Base-by-base conservation (phyloP, 2,329 filamentous ascomycete species). In the Huntiella decipiens region DNA sequence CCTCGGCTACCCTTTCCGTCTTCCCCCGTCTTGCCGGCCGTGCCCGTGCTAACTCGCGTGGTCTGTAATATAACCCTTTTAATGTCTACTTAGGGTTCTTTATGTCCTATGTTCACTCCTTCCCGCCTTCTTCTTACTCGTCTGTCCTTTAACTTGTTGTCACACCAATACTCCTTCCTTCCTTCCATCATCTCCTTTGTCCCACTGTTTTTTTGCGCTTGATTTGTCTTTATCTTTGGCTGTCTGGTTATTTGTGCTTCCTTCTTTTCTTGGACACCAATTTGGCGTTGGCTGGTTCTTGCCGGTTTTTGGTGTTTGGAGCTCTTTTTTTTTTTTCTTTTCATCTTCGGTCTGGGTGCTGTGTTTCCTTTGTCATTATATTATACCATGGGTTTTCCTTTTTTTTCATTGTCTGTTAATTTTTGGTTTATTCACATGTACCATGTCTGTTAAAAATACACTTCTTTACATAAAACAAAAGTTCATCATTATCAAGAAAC, bases 1-100 rank as follows among this genome's bases (percentile, higher is more conserved):
- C 61, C 56, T 60, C 61, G 1, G 62, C 62, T 37, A 58, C 63
- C 6, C 61, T 63, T 63, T 15, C 66, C 66, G 51, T 70, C 66
- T 51, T 62, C 63, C 35, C 56, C 67, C 16, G 28, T 10, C 11
- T 69, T 68, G 51, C 66, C 66, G 13, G 28, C 4, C 11, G 69
- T 68, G 51, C 66, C 66, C 44, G 40, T 28, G 31, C 37, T 31
- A 31, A 35, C 28, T 34, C 40, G 5, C 40, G 40, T 15, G 22
- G 22, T 28, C 22, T 28, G 22, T 28, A 28, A 28, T 28, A 10
- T 10, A 28, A 28, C 22, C 22, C 22, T 28, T 28, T 28, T 28
- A 28, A 36, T 36, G 15, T 12, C 32, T 36, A 36, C 32, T 22
- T n/a, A 17, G 19, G 33, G 33, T 22, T 16, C 36, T 19, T 44